Evolutionary conservation across 768 basidiomycete species (phyloP), one percentile per base, ranked within the genome.

Genomic region (Kwoniella dendrophila): DNA sequence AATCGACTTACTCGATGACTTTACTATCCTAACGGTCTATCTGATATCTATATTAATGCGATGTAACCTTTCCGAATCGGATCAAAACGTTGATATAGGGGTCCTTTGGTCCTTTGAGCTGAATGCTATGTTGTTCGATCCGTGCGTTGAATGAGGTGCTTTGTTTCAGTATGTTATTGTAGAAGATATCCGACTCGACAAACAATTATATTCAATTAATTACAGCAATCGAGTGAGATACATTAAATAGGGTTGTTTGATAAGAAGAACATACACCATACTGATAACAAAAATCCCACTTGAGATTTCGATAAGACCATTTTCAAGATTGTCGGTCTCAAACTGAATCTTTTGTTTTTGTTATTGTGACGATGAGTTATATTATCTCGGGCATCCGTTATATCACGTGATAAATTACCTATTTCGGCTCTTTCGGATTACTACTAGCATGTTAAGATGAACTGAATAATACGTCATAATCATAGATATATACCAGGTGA

Each of bases 351-450:
- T n/a, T n/a, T n/a, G n/a, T n/a, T n/a, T n/a, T n/a, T n/a, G n/a
- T n/a, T 22, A 14, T n/a, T 44, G 20, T 22, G 20, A 18, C 10
- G 43, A 20, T n/a, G 43, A 44, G 43, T 44, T 2, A 10, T 10
- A 4, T 29, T 38, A 11, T 2, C 36, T 48, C 56, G 56, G 56
- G 47, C 22, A 22, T 49, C 56, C 56, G 56, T 47, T n/a, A n/a
- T n/a, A 47, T 58, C 56, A 58, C 56, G 56, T 58, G 56, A 49
- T 58, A n/a, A 24, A 24, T 8, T 22, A 24, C 14, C 11, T 11
- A 20, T 58, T 58, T 58, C 56, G 56, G 56, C 22, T 43, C 33
- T 58, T 47, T 58, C 56, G 56, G 56, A 38, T 33, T 30, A 20
- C 29, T 14, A 33, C 18, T 10, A 18, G n/a, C 2, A 44, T 44